A percentile compares a stretch with the other conserved stretches of the same genome.
Conservation (phyloP, 2,329 filamentous ascomycete species). For the Pyricularia grisea region DNA sequence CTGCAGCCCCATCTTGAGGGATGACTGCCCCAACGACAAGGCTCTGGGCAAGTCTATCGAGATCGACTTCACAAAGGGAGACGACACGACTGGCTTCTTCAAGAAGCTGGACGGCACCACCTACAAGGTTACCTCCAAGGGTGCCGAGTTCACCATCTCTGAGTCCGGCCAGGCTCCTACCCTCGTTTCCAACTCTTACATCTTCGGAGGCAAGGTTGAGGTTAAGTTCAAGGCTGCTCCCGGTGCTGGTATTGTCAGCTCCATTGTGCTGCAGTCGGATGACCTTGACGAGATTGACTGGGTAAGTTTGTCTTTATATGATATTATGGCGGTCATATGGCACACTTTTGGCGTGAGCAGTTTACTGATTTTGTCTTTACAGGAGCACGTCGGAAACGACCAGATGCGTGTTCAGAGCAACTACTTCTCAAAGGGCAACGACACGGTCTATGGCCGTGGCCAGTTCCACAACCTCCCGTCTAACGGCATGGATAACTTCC, state of each 20-base stretch:
- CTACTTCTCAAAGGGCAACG: slow-evolving; percentile 71
- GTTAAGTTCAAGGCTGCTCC: slow-evolving; percentile 69
- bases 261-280: slow-evolving; percentile 81
- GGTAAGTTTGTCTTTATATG: slow-evolving; percentile 19
- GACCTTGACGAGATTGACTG: slow-evolving; percentile 92
- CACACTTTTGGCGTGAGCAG: neutral
- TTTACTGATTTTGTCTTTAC: neutral
- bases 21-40: slow-evolving; percentile 61
- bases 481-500: slow-evolving; percentile 37
- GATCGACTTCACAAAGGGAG: slow-evolving; percentile 75
- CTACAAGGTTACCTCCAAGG: slow-evolving; percentile 31
- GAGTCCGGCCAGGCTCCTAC: slow-evolving; percentile 58
- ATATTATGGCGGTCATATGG: neutral
- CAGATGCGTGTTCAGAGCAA: slow-evolving; percentile 72
- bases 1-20: slow-evolving; percentile 44
- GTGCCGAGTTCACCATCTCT: slow-evolving; percentile 57
- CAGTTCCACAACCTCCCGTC: slow-evolving; percentile 45
- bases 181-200: slow-evolving; percentile 73
- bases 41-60: slow-evolving; percentile 56
- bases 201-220: slow-evolving; percentile 91
- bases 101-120: slow-evolving; percentile 33
- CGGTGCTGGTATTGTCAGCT: slow-evolving; percentile 82
- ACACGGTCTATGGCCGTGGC: slow-evolving; percentile 61
- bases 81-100: slow-evolving; percentile 34
- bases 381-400: slow-evolving; percentile 77